These are phyloP conservation scores for Salvia miltiorrhiza DNA, from an alignment of 257 asterid species.

Conservation along the genomic window DNA sequence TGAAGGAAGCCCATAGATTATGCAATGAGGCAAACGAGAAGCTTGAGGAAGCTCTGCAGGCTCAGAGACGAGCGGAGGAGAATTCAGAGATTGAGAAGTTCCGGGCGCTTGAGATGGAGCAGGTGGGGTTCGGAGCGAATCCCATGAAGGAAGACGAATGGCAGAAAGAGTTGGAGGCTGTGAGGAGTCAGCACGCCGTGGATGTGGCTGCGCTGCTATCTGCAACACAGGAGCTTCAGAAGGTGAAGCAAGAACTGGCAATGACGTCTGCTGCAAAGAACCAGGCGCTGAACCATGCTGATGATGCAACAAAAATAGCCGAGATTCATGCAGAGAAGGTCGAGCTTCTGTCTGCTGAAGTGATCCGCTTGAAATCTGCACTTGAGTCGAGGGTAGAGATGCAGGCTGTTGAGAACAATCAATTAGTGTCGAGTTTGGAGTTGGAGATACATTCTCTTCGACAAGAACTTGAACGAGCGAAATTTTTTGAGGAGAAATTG, in stretches of 20 bases:
- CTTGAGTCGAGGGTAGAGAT: slow-evolving; percentile 48
- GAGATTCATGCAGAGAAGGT: slow-evolving; percentile 72
- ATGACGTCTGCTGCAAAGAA: slow-evolving; percentile 71
- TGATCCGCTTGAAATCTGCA: slow-evolving; percentile 52
- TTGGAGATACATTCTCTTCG: slow-evolving; percentile 57
- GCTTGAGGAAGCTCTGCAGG: slow-evolving; percentile 70
- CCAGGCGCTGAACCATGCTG: slow-evolving; percentile 80
- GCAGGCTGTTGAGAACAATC: slow-evolving; percentile 53
- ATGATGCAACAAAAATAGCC: slow-evolving; percentile 75
- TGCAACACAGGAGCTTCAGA: slow-evolving; percentile 72
- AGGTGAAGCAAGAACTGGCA: slow-evolving; percentile 60
- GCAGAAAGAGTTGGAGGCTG: slow-evolving; percentile 67
- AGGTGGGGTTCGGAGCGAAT: slow-evolving; percentile 65
- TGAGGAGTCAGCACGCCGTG: slow-evolving; percentile 67
- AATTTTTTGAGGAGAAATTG: slow-evolving; percentile 44
- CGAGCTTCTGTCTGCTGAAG: slow-evolving; percentile 66
- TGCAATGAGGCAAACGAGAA: slow-evolving; percentile 74
- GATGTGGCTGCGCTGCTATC: slow-evolving; percentile 83
- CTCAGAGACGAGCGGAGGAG: slow-evolving; percentile 81
- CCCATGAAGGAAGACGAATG: slow-evolving; percentile 77
- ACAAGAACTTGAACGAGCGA: slow-evolving; percentile 53
- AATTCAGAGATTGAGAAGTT: slow-evolving; percentile 81
- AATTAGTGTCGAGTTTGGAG: slow-evolving; percentile 47
- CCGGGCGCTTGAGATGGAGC: slow-evolving; percentile 49
- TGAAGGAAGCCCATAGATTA: slow-evolving; percentile 55